Base-by-base conservation (phyloP, 1,139 yeast species). In the Geotrichum histeridarum region DNA sequence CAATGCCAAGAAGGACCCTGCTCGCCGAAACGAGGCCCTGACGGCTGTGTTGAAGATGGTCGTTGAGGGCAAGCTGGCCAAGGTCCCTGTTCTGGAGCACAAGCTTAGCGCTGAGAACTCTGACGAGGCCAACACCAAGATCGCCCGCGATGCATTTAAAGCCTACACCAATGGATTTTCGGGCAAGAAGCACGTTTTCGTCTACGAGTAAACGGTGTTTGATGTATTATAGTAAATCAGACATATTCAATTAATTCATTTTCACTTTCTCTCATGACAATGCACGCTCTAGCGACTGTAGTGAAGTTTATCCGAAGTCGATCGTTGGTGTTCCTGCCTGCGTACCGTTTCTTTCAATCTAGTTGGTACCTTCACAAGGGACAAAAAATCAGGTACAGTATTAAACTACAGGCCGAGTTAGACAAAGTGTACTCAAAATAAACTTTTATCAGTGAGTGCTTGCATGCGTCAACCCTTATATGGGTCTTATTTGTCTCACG, bases 1-100 rank as follows among this genome's bases (percentile, higher is more conserved):
- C 50, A 84, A 87, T 74, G 79, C 84, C 61, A 82, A 83, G 64
- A 71, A 77, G 56, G 76, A 87, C 64, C 84, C 85, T 1, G 78
- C 77, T 36, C 41, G 38, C 14, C 44, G 52, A 11, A 37, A 39
- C 27, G 72, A 76, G 30, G 81, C 88, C 38, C 78, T 90, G 56
- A 66, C 73, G 36, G 82, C 79, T 59, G 77, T 93, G 54, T 77
- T 88, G 39, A 74, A 77, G 53, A 76, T 55, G 3, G 50, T 59
- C 32, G 58, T 64, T 8, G 71, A 76, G 7, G 90, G 86, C 14
- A 72, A 82, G 60, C 67, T 74, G 68, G 78, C 73, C 15, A 95
- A 84, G 62, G 80, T 87, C 1, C 82, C 85, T 5, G 79, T 82
- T 7, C 66, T 75, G 48, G 76, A 79, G 58, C 74, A 75, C 51